phyloP scores from a whole-genome alignment of 768 basidiomycete species.

The Solioccasus polychromus region DNA sequence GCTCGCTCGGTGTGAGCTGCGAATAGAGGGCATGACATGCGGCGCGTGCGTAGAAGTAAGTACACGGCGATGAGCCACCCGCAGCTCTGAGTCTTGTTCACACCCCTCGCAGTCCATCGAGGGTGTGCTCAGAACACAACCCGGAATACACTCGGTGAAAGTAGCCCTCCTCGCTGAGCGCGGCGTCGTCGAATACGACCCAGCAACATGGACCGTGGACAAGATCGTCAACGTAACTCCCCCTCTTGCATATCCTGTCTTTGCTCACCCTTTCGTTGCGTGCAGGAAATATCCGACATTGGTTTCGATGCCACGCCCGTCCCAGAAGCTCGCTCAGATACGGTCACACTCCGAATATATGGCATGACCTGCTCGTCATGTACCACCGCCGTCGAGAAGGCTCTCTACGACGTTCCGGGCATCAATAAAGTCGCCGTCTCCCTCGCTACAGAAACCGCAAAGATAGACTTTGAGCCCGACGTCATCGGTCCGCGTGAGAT shows the following conservation, averaged over 20 bases:
- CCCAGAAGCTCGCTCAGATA: constrained; percentile 60
- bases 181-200: constrained; percentile 87
- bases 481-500: constrained; percentile 81
- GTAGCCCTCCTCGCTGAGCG: constrained; percentile 98
- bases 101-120: constrained; percentile 65
- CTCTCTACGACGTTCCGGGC: constrained; percentile 68
- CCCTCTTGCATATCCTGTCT: not conserved
- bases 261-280: constrained; percentile 4
- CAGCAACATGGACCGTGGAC: constrained; percentile 71
- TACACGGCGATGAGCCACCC: not conserved
- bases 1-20: constrained; percentile 66
- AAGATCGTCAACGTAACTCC: constrained; percentile 66
- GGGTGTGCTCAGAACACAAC: constrained; percentile 72
- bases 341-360: constrained; percentile 74
- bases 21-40: constrained; percentile 90
- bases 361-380: constrained; percentile 92
- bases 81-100: constrained; percentile 1
- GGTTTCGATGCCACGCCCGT: constrained; percentile 88
- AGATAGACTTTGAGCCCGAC: constrained; percentile 70
- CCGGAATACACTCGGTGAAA: constrained; percentile 88
- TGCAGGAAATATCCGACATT: constrained; percentile 87
- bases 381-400: constrained; percentile 69
- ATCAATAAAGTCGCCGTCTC: constrained; percentile 70
- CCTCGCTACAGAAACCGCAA: constrained; percentile 72
- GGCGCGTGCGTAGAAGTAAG: constrained; percentile 84